phyloP scores from a whole-genome alignment of 345 rosid species.

The Garcia nutans region DNA sequence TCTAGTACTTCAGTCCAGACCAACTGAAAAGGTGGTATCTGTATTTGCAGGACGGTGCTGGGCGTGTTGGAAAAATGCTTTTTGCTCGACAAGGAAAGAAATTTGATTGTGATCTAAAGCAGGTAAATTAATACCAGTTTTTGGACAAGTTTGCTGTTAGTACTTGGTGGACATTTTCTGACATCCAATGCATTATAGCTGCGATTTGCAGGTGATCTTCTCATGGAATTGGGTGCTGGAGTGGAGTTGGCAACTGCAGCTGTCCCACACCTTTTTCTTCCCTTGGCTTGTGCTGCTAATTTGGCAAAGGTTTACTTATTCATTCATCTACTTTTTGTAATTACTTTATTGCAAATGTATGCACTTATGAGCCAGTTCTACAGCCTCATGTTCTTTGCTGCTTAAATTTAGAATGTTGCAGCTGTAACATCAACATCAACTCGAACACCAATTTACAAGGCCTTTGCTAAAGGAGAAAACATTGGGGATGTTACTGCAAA shows the following conservation, averaged over 20 bases:
- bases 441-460: constrained; percentile 96
- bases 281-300: constrained; percentile 96
- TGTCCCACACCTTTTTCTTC: constrained; percentile 94
- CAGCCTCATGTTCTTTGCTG: constrained; percentile 13
- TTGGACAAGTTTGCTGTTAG: not conserved
- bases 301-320: constrained; percentile 68
- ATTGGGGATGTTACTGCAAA: constrained; percentile 99
- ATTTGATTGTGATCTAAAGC: constrained; percentile 94
- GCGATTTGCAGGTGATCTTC: constrained; percentile 89
- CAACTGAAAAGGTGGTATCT: not conserved
- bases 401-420: constrained; percentile 76
- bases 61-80: constrained; percentile 97
- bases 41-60: constrained; percentile 85
- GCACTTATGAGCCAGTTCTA: not conserved
- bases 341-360: not conserved
- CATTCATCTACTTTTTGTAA: not conserved
- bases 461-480: constrained; percentile 98
- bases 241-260: constrained; percentile 93
- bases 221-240: constrained; percentile 97
- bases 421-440: constrained; percentile 99
- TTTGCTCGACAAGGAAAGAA: constrained; percentile 96
- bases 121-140: constrained; percentile 39
- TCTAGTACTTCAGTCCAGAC: not conserved
- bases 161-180: constrained; percentile 13
- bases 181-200: constrained; percentile 45